Percentiles rank a stretch among this genome's conserved stretches.
phyloP scores from a whole-genome alignment of 2,329 filamentous ascomycete genomes.

The Penicillium sp. region DNA sequence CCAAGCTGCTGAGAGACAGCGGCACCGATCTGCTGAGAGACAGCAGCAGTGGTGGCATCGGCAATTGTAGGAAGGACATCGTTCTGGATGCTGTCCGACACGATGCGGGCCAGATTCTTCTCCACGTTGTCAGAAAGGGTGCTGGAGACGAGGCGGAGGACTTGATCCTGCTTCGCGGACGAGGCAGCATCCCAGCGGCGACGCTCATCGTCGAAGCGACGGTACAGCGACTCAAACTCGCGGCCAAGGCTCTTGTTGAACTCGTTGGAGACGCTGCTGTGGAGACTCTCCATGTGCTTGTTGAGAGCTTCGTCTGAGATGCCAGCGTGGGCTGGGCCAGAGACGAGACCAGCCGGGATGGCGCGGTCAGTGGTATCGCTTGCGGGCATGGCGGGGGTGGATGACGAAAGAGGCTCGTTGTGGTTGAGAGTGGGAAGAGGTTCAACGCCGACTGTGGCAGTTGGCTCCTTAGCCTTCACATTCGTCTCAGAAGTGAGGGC shows the following conservation, averaged over 20 bases:
- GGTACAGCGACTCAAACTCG: conserved; percentile 63
- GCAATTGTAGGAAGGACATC: conserved; percentile 77
- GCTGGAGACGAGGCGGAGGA: conserved; percentile 70
- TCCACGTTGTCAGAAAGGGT: conserved; percentile 75
- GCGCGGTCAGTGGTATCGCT: conserved; percentile 20
- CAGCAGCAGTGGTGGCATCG: conserved; percentile 68
- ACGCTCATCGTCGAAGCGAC: conserved; percentile 72
- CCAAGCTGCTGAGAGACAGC: conserved; percentile 71
- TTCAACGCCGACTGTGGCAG: conserved; percentile 25
- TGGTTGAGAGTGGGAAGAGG: conserved; percentile 21
- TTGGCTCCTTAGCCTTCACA: conserved; percentile 53
- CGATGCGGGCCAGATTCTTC: conserved; percentile 76
- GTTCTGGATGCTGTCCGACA: conserved; percentile 75
- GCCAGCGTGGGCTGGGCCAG: conserved; percentile 20
- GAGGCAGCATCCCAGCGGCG: conserved; percentile 67
- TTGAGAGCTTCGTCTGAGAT: conserved; percentile 64
- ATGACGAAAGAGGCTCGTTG: conserved; percentile 23
- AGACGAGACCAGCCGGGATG: conserved; percentile 36
- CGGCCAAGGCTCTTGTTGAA: conserved; percentile 55
- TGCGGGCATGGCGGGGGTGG: conserved; percentile 25
- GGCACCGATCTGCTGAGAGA: conserved; percentile 74
- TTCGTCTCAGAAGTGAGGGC: conserved; percentile 44
- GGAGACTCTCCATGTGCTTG: conserved; percentile 65
- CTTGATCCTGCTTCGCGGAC: conserved; percentile 70
- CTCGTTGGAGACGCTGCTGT: conserved; percentile 54